Evolutionary conservation across 2,329 filamentous ascomycete genomes (phyloP).

Genomic region (Leptographium radiaticola): DNA sequence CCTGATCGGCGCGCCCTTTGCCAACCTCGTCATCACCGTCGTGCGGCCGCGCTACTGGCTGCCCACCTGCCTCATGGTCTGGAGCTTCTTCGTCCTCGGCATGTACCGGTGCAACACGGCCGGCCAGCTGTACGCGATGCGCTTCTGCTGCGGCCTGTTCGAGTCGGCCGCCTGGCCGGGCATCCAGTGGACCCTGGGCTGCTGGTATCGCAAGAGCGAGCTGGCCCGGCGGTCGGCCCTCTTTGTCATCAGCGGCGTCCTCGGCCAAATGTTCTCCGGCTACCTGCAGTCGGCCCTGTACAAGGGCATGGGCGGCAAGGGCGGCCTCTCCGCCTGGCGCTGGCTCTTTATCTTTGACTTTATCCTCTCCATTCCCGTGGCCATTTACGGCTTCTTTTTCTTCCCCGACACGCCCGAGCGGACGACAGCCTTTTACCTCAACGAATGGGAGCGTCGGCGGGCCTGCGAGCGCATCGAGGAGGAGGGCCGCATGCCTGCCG

Average conservation of each 20-base stretch:
- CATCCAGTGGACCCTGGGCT: no score
- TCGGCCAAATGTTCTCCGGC: slow-evolving; percentile 22
- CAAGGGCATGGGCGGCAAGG: slow-evolving; percentile 33
- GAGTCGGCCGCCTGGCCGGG: no score
- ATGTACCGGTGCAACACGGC: no score
- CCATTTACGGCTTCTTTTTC: slow-evolving; percentile 20
- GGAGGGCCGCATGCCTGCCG: no score
- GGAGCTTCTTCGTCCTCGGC: no score
- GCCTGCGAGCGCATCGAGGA: no score
- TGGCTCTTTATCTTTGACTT: slow-evolving; percentile 48
- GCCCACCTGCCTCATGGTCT: no score
- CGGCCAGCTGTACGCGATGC: no score
- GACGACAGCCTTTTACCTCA: no score
- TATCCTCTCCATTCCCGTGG: slow-evolving; percentile 40
- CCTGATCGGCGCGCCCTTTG: slow-evolving; percentile 28
- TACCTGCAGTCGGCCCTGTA: slow-evolving; percentile 38
- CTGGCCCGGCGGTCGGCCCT: slow-evolving; percentile 49
- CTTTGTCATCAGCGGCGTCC: slow-evolving; percentile 36
- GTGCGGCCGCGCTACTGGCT: slow-evolving; percentile 26
- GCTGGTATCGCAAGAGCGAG: slow-evolving; percentile 46
- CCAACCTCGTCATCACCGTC: slow-evolving; percentile 30
- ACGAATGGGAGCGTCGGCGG: no score
- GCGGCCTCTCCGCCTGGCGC: slow-evolving; percentile 34
- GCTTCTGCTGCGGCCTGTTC: no score
- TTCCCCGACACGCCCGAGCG: neutral